Evolutionary conservation across 805 yeast genomes (phyloP), one percentile per base, ranked within the genome.

Genomic region (Saccharomycopsis capsularis): DNA sequence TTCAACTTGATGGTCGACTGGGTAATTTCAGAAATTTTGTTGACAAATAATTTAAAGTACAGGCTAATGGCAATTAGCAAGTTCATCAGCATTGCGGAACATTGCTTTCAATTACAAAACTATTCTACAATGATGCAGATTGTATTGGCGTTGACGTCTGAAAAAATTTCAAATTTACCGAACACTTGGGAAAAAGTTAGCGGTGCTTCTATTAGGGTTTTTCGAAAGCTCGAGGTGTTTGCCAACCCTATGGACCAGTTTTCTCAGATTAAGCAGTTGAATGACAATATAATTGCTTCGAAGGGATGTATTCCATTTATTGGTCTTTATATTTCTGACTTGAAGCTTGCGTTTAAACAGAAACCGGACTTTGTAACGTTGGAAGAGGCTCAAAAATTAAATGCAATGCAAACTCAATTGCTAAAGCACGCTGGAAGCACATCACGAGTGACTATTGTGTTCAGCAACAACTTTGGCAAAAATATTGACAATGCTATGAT

Each of bases 1-100:
- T 93, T 90, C 71, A 90, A 91, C 60, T 68, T 91, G 51, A 81
- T 86, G 68, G 90, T 86, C 4, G 87, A 86, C 58, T 91, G 98
- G 98, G 81, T 90, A 37, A 79, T 86, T 30, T 86, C 96, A 0
- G 96, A 91, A 67, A 78, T 93, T 48, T 63, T 88, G 15, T 67
- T 91, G 52, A 87, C 96, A 7, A 72, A 71, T 48, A 68, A 73
- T 39, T 69, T 76, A 23, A 70, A 68, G 2, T 76, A 86, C 56
- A 71, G 91, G 55, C 77, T 80, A 39, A 72, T 78, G 48, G 74
- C 90, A 1, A 76, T 90, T n/a, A 81, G 88, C n/a, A 71, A 91
- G 56, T 88, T 85, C 58, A 87, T 91, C 51, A 95, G 87, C 57
- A 68, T 91, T 48, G 97, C 96, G 0, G 81, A 81, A 49, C 78